Evolutionary conservation across 2,329 filamentous ascomycete species (phyloP), one percentile per base, ranked within the genome.

Genomic region (Dothiorella sarmentorum): DNA sequence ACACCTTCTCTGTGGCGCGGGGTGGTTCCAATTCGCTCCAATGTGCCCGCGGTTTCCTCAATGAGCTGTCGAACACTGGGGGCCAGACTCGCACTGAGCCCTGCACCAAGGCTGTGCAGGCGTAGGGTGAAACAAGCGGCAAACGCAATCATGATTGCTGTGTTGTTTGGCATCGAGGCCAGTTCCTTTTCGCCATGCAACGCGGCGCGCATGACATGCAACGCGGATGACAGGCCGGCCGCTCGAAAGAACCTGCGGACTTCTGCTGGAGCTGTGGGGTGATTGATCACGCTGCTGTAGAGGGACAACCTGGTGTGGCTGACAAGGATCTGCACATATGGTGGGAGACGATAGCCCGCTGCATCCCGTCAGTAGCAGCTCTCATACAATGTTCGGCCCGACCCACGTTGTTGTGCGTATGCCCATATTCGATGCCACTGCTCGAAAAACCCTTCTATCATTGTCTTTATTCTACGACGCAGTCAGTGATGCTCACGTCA

Each of bases 161-260:
- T 89, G 64, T 90, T 90, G 70, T 90, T 90, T 0, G 87, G 87
- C 87, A 90, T 90, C 0, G 87, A 89, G 58, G 85, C 85, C 0
- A 90, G 78, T 61, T 86, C 82, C 0, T 79, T 76, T 67, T 90
- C 87, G 31, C 87, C 87, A 69, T 89, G 87, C 5, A 90, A 88
- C 0, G 87, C 87, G 1, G 85, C 85, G 20, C 87, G 83, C 78
- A 90, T 82, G 4, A 90, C 88, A 60, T 89, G 89, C n/a, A 90
- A 72, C 0, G 88, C 86, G 0, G 87, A 87, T 0, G 87, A 88
- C 0, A 90, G 78, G 1, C 86, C 85, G 0, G 86, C 87, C 0
- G 86, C 85, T 38, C 87, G 84, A 71, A 90, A 90, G 69, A 88
- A 89, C 29, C 86, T 83, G 22, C 87, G 87, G 0, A 89, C 87